Evolutionary conservation across 192 early-diverging fungal genomes (phyloP).

Genomic region (Coemansia sp.): DNA sequence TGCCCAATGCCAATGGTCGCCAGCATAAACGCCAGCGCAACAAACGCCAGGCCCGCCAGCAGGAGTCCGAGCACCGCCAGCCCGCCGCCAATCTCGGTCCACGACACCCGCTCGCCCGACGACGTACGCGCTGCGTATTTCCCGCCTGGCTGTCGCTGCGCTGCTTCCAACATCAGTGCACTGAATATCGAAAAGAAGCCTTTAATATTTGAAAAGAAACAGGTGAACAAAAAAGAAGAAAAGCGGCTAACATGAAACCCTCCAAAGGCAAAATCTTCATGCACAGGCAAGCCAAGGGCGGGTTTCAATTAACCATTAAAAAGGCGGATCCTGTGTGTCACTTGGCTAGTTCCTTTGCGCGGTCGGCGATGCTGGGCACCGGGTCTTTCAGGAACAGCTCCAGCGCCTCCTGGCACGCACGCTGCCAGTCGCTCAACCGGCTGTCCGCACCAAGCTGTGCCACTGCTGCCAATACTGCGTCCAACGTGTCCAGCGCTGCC

Average conservation of each 20-base stretch:
- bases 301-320: background rate
- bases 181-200: background rate
- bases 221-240: background rate
- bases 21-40: slow-evolving; percentile 31
- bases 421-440: slow-evolving; percentile 1
- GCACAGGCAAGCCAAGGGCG: too few relatives aligned
- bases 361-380: slow-evolving; percentile 51
- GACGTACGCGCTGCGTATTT: background rate
- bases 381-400: slow-evolving; percentile 46
- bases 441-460: background rate
- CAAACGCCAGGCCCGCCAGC: slow-evolving; percentile 20
- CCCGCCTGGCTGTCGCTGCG: background rate
- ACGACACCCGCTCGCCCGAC: slow-evolving; percentile 11
- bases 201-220: background rate
- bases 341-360: slow-evolving; percentile 22
- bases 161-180: background rate
- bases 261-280: background rate
- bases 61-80: slow-evolving; percentile 28
- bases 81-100: slow-evolving; percentile 32
- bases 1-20: slow-evolving; percentile 42
- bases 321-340: background rate
- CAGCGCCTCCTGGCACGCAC: background rate
- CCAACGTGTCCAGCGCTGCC: slow-evolving; percentile 54
- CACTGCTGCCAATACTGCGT: slow-evolving; percentile 10
- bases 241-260: background rate